Base-by-base conservation (phyloP, 305 asterid species). In the Solanum chacoense region DNA sequence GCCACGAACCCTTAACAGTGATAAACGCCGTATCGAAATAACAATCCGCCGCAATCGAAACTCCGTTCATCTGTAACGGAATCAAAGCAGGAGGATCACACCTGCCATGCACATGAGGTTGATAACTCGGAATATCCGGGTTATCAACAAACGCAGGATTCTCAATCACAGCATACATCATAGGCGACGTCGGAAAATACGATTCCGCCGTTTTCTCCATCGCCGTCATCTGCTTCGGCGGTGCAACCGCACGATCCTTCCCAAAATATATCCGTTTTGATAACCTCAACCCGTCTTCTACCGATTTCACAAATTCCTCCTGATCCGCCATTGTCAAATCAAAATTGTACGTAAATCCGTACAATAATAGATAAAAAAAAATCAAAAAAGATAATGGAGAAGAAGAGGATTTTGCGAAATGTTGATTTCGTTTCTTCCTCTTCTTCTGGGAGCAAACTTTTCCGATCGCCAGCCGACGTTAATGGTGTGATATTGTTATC, bases 31-130 rank as follows among this genome's bases (percentile, higher is more conserved):
- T 96, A 89, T 96, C 98, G n/a, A 94, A 87, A 89, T 88, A 93
- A 34, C 98, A 96, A 76, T 95, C 98, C 26, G 92, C 95, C 83
- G 89, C 94, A 72, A 97, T 89, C 75, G 96, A 84, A 76, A 97
- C 87, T 7, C 91, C 92, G 84, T 93, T 94, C 98, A 97, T 95
- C 92, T 97, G 99, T 36, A 97, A 95, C 88, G 99, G 99, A 77
- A 97, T 93, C 90, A 97, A 69, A 28, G 99, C 99, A 63, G 99
- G 99, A 22, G 99, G 97, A 88, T 96, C 93, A 91, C 98, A 94
- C 93, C 95, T 91, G 40, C 99, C 99, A 93, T 95, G 95, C 92
- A 97, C 99, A 92, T 97, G 94, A 75, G 99, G 99, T 97, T 97
- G 99, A 91, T 97, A 97, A 93, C 99, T 96, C 40, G 98, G 99